Base-by-base conservation (phyloP, 352 stramenopile genomes). In the Phytophthora litchii region DNA sequence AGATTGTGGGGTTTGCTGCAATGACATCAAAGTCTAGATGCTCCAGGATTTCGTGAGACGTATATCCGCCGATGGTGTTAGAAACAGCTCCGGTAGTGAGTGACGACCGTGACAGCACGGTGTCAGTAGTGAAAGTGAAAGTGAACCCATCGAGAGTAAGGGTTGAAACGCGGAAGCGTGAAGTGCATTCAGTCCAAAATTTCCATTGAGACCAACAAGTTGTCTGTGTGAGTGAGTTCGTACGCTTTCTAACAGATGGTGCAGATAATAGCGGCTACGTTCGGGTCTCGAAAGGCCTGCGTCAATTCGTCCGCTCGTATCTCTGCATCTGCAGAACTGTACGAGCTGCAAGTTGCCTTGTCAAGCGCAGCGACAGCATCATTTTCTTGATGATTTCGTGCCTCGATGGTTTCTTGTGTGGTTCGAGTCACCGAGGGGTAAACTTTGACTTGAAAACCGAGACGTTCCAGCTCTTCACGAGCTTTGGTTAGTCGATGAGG, bases 11-110 rank as follows among this genome's bases (percentile, higher is more conserved):
- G 53, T 86, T 35, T 2, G 50, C 41, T 23, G 68, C 62, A 43
- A 87, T 78, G 6, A 35, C 35, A 7, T 71, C 64, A 58, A 88
- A 87, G 64, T 88, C 72, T 19, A 90, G 69, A 51, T 76, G 76
- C 51, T 87, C 76, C 25, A 90, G 58, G 4, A 88, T 23, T 48
- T 88, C 78, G 51, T 90, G 78, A 16, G 65, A 83, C 21, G 77
- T 88, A 34, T 85, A 69, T 2, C 80, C 78, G 2, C 80, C 80
- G 19, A 87, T 83, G 8, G n/a, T n/a, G n/a, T n/a, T n/a, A n/a
- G n/a, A n/a, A n/a, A n/a, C n/a, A n/a, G n/a, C n/a, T n/a, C n/a
- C n/a, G n/a, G n/a, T n/a, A n/a, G n/a, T n/a, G n/a, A n/a, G n/a
- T n/a, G n/a, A n/a, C n/a, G n/a, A n/a, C n/a, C n/a, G n/a, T n/a